Evolutionary conservation across 164 flowering plant genomes (phyloP).

Genomic region (Liriodendron chinense): DNA sequence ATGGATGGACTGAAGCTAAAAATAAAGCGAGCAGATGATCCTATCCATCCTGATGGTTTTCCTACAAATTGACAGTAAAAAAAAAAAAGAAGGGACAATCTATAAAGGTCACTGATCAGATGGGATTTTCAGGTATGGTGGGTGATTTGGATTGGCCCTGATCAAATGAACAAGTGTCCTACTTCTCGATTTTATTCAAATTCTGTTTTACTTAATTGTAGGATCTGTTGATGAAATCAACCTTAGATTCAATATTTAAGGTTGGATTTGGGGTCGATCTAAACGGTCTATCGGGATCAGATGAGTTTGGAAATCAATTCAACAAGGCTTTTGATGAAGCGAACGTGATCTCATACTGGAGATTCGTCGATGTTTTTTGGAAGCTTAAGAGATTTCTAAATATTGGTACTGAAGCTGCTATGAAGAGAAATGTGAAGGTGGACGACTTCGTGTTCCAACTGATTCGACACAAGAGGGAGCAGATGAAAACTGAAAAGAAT

Average conservation of each 20-base stretch:
- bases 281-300: slow-evolving; percentile 45
- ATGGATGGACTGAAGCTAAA: no score
- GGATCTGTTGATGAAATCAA: slow-evolving; percentile 56
- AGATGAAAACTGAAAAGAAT: slow-evolving; percentile 12
- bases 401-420: slow-evolving; percentile 53
- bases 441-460: slow-evolving; percentile 43
- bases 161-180: no score
- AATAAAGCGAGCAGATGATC: slow-evolving; percentile 8
- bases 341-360: slow-evolving; percentile 39
- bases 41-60: not conserved
- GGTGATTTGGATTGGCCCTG: no score
- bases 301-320: slow-evolving; percentile 34
- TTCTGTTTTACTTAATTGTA: slow-evolving; percentile 6
- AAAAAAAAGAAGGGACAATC: no score
- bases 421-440: slow-evolving; percentile 41
- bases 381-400: slow-evolving; percentile 51
- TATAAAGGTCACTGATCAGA: no score
- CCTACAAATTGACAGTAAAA: not conserved
- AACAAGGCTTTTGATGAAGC: slow-evolving; percentile 67
- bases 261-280: slow-evolving; percentile 75
- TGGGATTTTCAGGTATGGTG: no score
- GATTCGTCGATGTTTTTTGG: slow-evolving; percentile 62
- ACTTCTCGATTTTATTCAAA: not conserved
- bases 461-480: slow-evolving; percentile 38
- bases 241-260: slow-evolving; percentile 66